A percentile compares a stretch with the other conserved stretches of the same genome.
phyloP scores from a whole-genome alignment of 1,284 basidiomycete species.

The Puccinia polysora region DNA sequence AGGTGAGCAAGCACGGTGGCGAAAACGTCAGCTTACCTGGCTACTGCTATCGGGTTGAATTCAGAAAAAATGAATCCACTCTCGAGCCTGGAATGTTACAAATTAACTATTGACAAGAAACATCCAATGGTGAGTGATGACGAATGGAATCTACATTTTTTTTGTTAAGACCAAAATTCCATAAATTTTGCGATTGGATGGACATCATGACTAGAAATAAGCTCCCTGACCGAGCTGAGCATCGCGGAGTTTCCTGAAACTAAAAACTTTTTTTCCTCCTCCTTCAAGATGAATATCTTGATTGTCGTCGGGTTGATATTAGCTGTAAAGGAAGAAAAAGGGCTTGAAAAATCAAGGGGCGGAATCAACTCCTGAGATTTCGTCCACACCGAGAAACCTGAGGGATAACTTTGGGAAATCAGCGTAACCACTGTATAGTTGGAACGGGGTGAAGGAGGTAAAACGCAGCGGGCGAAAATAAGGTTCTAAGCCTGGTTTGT shows the following conservation, averaged over 20 bases:
- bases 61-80: slow-evolving; percentile 1
- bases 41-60: background rate
- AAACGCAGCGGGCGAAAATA: too few relatives aligned
- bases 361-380: slow-evolving; percentile 3
- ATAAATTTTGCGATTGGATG: background rate
- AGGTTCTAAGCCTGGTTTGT: too few relatives aligned
- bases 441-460: too few relatives aligned
- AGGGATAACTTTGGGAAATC: too few relatives aligned
- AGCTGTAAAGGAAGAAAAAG: slow-evolving; percentile 1
- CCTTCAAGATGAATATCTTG: slow-evolving; percentile 5
- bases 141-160: too few relatives aligned
- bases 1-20: background rate
- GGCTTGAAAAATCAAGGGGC: background rate
- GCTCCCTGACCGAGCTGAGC: background rate
- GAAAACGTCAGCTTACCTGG: background rate
- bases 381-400: too few relatives aligned
- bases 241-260: background rate
- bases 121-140: slow-evolving; percentile 1
- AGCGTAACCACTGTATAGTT: too few relatives aligned
- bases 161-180: background rate
- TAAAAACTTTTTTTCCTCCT: background rate
- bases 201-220: too few relatives aligned
- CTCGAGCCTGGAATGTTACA: background rate
- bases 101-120: slow-evolving; percentile 3
- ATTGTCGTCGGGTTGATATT: slow-evolving; percentile 3